Conservation (phyloP, 2,329 filamentous ascomycete species). For the Trichoderma sp. region DNA sequence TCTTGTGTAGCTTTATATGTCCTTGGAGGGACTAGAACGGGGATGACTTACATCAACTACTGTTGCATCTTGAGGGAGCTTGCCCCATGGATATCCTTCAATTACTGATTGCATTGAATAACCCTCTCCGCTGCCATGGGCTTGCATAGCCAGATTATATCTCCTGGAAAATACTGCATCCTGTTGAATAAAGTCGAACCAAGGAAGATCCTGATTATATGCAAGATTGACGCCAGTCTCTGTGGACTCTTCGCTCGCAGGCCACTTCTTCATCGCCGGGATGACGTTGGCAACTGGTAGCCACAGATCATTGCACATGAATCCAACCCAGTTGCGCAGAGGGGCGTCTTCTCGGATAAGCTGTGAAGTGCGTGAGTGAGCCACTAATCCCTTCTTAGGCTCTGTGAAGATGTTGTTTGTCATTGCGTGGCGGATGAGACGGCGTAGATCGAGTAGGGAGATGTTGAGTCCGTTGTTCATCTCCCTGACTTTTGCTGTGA, state of each 20-base stretch:
- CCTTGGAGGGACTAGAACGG: background rate
- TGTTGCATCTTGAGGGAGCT: background rate
- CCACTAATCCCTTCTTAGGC: slow-evolving; percentile 35
- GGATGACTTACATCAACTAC: slow-evolving; percentile 16
- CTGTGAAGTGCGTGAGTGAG: slow-evolving; percentile 36
- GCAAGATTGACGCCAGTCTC: slow-evolving; percentile 33
- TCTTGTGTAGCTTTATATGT: background rate
- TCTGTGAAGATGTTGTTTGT: slow-evolving; percentile 40
- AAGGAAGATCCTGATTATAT: slow-evolving; percentile 24
- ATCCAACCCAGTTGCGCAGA: slow-evolving; percentile 31
- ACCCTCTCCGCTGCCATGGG: slow-evolving; percentile 27
- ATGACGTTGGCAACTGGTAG: slow-evolving; percentile 30
- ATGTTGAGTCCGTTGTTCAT: slow-evolving; percentile 39
- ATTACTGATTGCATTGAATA: slow-evolving; percentile 18
- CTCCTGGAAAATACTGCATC: slow-evolving; percentile 26
- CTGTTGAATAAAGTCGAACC: slow-evolving; percentile 31
- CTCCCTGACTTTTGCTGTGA: slow-evolving; percentile 31
- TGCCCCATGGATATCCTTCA: slow-evolving; percentile 16
- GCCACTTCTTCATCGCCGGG: slow-evolving; percentile 36
- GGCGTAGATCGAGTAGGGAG: slow-evolving; percentile 29
- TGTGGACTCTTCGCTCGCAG: slow-evolving; percentile 32
- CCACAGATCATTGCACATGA: slow-evolving; percentile 32
- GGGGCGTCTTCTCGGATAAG: slow-evolving; percentile 29
- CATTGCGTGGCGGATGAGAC: slow-evolving; percentile 39
- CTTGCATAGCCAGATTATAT: slow-evolving; percentile 34